A percentile compares a stretch with the other conserved stretches of the same genome.
These are phyloP conservation scores for Hymenoscyphus repandus DNA, from an alignment of 2,329 filamentous ascomycete genomes.

Conservation along the genomic window DNA sequence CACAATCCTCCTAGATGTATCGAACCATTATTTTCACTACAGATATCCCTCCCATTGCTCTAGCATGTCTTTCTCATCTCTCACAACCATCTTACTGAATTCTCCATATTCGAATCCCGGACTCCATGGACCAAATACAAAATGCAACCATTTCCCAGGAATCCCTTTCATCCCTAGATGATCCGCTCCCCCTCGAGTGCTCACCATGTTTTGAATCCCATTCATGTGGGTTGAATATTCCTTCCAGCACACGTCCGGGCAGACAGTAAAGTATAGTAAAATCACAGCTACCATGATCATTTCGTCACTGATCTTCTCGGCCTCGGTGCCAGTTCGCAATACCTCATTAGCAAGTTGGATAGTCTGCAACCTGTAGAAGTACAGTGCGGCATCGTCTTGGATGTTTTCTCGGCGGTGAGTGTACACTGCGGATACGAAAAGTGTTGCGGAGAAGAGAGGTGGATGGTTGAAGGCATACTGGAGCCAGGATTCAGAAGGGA, in stretches of 20 bases:
- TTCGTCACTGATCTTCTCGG: constrained; percentile 17
- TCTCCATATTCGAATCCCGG: constrained; percentile 13
- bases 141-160: constrained; percentile 16
- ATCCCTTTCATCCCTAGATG: constrained; percentile 19
- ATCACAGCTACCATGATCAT: constrained; percentile 21
- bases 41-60: not conserved
- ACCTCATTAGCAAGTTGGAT: constrained; percentile 20
- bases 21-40: not conserved
- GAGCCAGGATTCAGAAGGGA: constrained; percentile 15
- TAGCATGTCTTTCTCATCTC: not conserved
- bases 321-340: constrained; percentile 7
- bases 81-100: not conserved
- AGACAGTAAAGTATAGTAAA: constrained; percentile 20
- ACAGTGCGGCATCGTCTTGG: constrained; percentile 7
- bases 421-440: constrained; percentile 18
- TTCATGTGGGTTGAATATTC: constrained; percentile 23
- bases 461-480: constrained; percentile 16
- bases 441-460: constrained; percentile 20
- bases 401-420: constrained; percentile 14
- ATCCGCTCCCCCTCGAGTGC: constrained; percentile 13
- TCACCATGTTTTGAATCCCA: constrained; percentile 23
- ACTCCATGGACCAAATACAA: constrained; percentile 21
- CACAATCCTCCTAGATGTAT: no score
- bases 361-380: constrained; percentile 20
- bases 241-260: not conserved